Base-by-base conservation (phyloP, 805 yeast species). In the Candida coleopterorum region DNA sequence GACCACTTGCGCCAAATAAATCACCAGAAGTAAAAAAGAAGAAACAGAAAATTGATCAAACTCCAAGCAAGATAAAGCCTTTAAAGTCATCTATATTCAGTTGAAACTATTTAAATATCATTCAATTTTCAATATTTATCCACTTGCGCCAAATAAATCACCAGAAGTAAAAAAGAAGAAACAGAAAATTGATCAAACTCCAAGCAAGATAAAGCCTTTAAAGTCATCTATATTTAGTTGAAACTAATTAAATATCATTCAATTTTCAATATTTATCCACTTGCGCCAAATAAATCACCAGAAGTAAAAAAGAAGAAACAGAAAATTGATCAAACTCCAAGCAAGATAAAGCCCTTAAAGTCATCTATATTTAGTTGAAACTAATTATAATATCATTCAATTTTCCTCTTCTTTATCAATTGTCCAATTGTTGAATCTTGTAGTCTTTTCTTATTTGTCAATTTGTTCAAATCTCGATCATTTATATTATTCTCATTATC, bases 61-160 rank as follows among this genome's bases (percentile, higher is more conserved):
- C 41, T 5, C 41, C 52, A 8, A 37, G 52, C 5, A 37, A 43
- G 29, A 44, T 52, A 16, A 53, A 50, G 32, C 43, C 60, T 18
- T 45, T 58, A 20, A 53, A 48, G 37, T 58, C 64, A 9, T 61
- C 64, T 20, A 51, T 60, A 24, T 60, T 60, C 32, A 47, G 43
- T 33, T 56, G 43, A 39, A 9, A 18, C 18, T n/a, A n/a, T n/a
- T n/a, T n/a, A n/a, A n/a, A n/a, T n/a, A n/a, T n/a, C n/a, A n/a
- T n/a, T n/a, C n/a, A n/a, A n/a, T n/a, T n/a, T n/a, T n/a, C n/a
- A n/a, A n/a, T n/a, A n/a, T n/a, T n/a, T n/a, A n/a, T n/a, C 31
- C 18, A 18, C 16, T 21, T 26, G 16, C 33, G 2, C 15, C 11
- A 15, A 18, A 15, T 28, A 35, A 27, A 26, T 29, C 30, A n/a